Percentiles rank a stretch among this genome's conserved stretches.
phyloP scores from a whole-genome alignment of 192 early-diverging fungal species.

The Coemansia asiatica region DNA sequence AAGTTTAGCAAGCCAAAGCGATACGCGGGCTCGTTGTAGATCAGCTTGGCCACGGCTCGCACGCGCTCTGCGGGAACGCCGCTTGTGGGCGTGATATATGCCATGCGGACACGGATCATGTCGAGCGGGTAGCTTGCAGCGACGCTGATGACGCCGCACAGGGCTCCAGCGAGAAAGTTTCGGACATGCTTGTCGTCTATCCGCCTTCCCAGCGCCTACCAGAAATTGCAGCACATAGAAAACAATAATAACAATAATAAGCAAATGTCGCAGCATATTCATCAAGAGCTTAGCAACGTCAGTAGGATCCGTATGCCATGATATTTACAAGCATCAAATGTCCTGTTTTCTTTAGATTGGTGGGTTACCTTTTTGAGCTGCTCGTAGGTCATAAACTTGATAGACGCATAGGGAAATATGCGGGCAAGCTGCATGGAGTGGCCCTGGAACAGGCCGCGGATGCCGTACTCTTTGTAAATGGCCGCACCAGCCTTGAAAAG shows the following conservation, averaged over 20 bases:
- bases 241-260: too few species aligned
- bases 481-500: slow-evolving; percentile 76
- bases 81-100: slow-evolving; percentile 59
- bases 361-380: slow-evolving; percentile 67
- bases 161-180: slow-evolving; percentile 81
- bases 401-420: slow-evolving; percentile 95
- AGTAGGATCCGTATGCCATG: too few species aligned
- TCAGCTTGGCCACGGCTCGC: slow-evolving; percentile 49
- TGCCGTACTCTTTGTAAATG: slow-evolving; percentile 71
- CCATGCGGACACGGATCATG: slow-evolving; percentile 89
- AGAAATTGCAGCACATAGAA: slow-evolving; percentile 37
- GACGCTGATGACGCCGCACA: slow-evolving; percentile 82
- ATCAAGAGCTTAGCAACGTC: too few species aligned
- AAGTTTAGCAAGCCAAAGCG: slow-evolving; percentile 71
- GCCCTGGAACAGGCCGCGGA: slow-evolving; percentile 87
- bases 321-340: too few species aligned
- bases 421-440: slow-evolving; percentile 90
- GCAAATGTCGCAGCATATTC: too few species aligned
- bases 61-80: slow-evolving; percentile 59
- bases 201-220: slow-evolving; percentile 58
- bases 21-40: slow-evolving; percentile 76
- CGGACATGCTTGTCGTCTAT: slow-evolving; percentile 64
- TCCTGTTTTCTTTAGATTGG: too few species aligned
- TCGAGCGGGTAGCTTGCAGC: slow-evolving; percentile 92
- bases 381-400: slow-evolving; percentile 97